phyloP scores from a whole-genome alignment of 2,329 filamentous ascomycete species.

The Dothistroma septosporum region DNA sequence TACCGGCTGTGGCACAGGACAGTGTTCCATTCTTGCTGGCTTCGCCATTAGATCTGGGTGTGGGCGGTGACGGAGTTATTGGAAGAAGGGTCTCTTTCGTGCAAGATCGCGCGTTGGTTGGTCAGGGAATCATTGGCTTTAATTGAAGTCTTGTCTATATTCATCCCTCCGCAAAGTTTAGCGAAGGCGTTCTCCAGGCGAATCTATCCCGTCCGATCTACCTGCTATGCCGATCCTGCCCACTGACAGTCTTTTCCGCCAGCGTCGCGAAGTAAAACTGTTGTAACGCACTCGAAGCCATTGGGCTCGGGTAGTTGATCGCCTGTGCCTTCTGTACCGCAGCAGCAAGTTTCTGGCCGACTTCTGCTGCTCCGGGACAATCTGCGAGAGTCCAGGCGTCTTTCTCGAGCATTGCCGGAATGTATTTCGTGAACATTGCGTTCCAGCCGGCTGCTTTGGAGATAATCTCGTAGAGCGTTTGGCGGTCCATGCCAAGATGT shows the following conservation, averaged over 20 bases:
- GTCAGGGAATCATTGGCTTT: constrained; percentile 29
- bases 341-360: constrained; percentile 37
- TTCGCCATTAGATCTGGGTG: constrained; percentile 25
- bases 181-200: background rate
- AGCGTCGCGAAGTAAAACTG: constrained; percentile 34
- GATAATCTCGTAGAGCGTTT: constrained; percentile 46
- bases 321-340: constrained; percentile 40
- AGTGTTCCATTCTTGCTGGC: constrained; percentile 17
- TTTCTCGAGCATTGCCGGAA: constrained; percentile 35
- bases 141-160: constrained; percentile 22
- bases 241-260: constrained; percentile 19
- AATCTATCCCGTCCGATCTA: background rate
- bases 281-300: constrained; percentile 35
- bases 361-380: constrained; percentile 38
- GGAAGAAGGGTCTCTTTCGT: constrained; percentile 27
- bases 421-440: constrained; percentile 41
- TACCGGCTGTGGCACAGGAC: constrained; percentile 8
- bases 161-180: background rate
- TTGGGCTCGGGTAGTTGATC: constrained; percentile 34
- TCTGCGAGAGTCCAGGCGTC: constrained; percentile 35
- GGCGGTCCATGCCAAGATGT: constrained; percentile 43
- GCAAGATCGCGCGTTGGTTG: constrained; percentile 16
- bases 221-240: constrained; percentile 17
- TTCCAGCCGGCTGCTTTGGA: constrained; percentile 47
- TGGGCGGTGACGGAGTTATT: constrained; percentile 28